Evolutionary conservation across 163 green algal genomes (phyloP), one percentile per base, ranked within the genome.

Genomic region (Chloromonas sp.): DNA sequence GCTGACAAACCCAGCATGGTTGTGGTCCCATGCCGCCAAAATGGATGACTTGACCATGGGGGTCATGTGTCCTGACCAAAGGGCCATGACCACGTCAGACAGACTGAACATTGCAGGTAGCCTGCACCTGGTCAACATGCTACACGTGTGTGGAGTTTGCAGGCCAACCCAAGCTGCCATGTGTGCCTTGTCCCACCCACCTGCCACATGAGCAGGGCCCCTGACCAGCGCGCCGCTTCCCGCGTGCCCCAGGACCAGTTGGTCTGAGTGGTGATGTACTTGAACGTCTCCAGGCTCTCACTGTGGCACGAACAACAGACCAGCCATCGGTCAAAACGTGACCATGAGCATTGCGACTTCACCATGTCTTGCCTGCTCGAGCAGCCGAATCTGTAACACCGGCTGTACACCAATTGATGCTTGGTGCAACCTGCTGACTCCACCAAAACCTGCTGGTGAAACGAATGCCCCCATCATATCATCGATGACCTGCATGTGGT

Each of bases 231-330:
- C 58, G 94, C 91, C 1, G 92, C 86, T 86, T 97, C 90, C 58
- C 92, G 86, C 57, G 89, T 92, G 84, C 83, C 92, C 90, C 90
- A 97, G 85, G 88, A 88, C 89, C 93, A 95, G 60, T 91, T 88
- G 58, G 87, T 92, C 86, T 97, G 91, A 60, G 94, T 86, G 0
- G 95, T 95, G 91, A 99, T 98, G 96, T 99, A 99, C 78, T 97
- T 93, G 90, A 99, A 99, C 0, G 95, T 97, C 78, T 98, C 89
- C 82, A 93, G 95, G 0, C 95, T 91, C 88, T 99, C 97, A 11
- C 90, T 92, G 83, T 82, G 79, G n/a, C 15, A 70, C 60, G 77
- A 3, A 60, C 57, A 84, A 1, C 2, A 11, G 8, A 83, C 2
- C 80, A 76, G 80, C 5, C 2, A 82, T 57, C 36, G 79, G 3